These are phyloP conservation scores for Suillus paluster DNA, from an alignment of 768 basidiomycete genomes.

Conservation along the genomic window DNA sequence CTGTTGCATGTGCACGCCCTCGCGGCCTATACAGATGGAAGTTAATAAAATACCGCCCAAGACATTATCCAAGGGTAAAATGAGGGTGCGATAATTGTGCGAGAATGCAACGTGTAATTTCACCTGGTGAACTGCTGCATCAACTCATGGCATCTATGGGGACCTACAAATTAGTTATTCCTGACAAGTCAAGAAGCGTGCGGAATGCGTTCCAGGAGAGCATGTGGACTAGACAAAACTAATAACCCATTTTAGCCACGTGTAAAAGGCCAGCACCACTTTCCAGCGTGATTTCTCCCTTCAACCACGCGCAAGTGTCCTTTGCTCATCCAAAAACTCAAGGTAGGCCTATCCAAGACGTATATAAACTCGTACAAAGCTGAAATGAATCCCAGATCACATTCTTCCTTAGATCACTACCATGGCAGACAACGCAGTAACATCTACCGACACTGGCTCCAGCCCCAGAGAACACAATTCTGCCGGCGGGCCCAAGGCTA, in stretches of 20 bases:
- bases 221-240: conserved; percentile 14
- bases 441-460: conserved; percentile 57
- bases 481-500: conserved; percentile 67
- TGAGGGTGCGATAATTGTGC: too few relatives aligned
- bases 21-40: conserved; percentile 3
- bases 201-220: conserved; percentile 13
- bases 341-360: conserved; percentile 23
- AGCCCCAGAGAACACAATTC: conserved; percentile 43
- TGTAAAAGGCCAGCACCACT: conserved; percentile 20
- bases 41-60: conserved; percentile 3
- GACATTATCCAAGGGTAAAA: background rate
- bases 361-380: conserved; percentile 30
- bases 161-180: conserved; percentile 5
- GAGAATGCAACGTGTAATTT: conserved; percentile 10
- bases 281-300: conserved; percentile 18
- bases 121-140: conserved; percentile 1
- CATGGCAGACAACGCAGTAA: conserved; percentile 47
- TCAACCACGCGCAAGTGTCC: conserved; percentile 19
- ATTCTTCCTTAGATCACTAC: conserved; percentile 9
- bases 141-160: conserved; percentile 4
- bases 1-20: conserved; percentile 11
- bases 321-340: conserved; percentile 27
- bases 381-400: conserved; percentile 4
- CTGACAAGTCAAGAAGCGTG: conserved; percentile 13
- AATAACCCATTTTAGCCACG: conserved; percentile 17